phyloP scores from a whole-genome alignment of 345 rosid species.

The Brassica cretica region DNA sequence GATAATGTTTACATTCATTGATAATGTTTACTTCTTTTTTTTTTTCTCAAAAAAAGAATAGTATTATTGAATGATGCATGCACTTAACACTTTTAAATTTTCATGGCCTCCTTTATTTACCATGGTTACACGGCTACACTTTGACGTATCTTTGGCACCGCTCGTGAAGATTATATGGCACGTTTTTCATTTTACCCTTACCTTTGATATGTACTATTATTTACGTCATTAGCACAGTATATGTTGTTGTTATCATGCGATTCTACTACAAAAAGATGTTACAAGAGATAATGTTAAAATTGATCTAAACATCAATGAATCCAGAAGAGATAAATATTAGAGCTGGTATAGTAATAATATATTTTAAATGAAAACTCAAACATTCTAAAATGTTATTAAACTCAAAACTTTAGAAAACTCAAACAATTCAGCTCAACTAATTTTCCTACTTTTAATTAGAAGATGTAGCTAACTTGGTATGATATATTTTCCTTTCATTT shows the following conservation, averaged over 20 bases:
- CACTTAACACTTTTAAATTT: constrained; percentile 11
- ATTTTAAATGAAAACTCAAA: not conserved
- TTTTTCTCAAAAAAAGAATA: not conserved
- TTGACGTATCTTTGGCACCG: not conserved
- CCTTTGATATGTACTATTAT: not conserved
- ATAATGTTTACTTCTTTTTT: no score
- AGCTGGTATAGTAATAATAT: not conserved
- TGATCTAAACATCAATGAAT: not conserved
- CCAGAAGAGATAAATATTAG: not conserved
- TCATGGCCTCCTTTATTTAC: constrained; percentile 32
- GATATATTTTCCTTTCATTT: not conserved
- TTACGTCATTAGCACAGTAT: not conserved
- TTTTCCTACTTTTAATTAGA: not conserved
- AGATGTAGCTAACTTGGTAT: not conserved
- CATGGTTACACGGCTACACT: not conserved
- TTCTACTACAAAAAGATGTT: not conserved
- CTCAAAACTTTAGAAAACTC: not conserved
- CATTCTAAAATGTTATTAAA: not conserved
- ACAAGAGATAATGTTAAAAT: not conserved
- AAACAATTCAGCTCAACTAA: not conserved
- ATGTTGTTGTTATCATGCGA: not conserved
- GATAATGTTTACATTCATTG: no score
- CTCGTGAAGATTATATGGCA: constrained; percentile 3
- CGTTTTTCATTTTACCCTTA: constrained; percentile 1
- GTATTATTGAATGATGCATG: constrained; percentile 6